These are phyloP conservation scores for Suillus cothurnatus DNA, from an alignment of 768 basidiomycete genomes.

Conservation along the genomic window DNA sequence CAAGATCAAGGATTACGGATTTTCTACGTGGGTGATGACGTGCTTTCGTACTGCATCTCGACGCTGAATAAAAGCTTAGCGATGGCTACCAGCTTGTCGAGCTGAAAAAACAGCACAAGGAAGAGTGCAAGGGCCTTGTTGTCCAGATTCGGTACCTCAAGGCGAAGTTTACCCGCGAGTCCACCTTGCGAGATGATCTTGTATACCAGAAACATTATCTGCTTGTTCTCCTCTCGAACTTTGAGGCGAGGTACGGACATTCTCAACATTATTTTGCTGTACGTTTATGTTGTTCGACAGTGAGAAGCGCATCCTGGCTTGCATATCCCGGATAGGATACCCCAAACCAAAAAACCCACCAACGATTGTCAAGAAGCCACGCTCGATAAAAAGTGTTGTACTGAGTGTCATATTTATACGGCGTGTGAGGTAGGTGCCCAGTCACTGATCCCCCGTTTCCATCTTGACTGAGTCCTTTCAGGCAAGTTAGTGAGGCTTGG, in stretches of 20 bases:
- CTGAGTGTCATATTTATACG: constrained; percentile 64
- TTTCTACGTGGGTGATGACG: constrained; percentile 50
- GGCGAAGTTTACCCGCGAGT: constrained; percentile 87
- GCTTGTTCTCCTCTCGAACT: constrained; percentile 65
- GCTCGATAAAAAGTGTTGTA: constrained; percentile 58
- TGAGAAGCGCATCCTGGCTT: constrained; percentile 70
- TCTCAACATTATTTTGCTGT: constrained; percentile 12
- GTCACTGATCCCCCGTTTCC: not conserved
- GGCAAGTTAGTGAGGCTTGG: constrained; percentile 66
- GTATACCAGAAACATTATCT: constrained; percentile 90
- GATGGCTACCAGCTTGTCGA: constrained; percentile 55
- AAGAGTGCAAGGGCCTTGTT: constrained; percentile 89
- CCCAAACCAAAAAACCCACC: constrained; percentile 44
- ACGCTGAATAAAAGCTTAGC: constrained; percentile 31
- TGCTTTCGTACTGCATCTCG: constrained; percentile 4
- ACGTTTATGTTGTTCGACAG: constrained; percentile 35
- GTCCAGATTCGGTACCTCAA: constrained; percentile 92
- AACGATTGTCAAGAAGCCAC: constrained; percentile 40
- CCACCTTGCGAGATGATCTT: constrained; percentile 72
- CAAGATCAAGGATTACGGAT: constrained; percentile 58
- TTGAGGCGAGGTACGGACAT: constrained; percentile 64
- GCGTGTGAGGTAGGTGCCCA: constrained; percentile 56
- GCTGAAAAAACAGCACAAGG: constrained; percentile 70
- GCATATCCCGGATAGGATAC: constrained; percentile 78
- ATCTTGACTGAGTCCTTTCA: constrained; percentile 29